phyloP scores from a whole-genome alignment of 768 basidiomycete species.

The Kondoa malvinella region DNA sequence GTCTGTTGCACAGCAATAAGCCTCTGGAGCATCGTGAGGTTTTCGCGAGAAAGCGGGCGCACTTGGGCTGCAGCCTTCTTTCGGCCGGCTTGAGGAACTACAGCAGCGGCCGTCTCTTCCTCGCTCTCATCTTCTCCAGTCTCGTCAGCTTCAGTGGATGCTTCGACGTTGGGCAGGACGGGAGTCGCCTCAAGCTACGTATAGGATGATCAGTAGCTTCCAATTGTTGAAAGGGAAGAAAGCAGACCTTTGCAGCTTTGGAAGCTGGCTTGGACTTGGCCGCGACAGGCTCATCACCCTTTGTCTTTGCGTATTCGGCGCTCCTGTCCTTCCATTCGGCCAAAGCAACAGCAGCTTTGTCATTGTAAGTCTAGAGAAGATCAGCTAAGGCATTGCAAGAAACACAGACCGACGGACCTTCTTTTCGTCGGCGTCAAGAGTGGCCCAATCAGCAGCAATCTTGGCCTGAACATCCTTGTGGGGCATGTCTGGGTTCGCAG shows the following conservation, averaged over 20 bases:
- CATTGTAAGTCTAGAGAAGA: conserved; percentile 18
- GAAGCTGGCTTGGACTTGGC: neutral
- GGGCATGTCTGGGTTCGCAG: conserved; percentile 44
- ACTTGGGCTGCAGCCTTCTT: neutral
- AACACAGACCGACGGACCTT: conserved; percentile 40
- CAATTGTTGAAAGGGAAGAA: neutral
- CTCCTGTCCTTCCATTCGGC: conserved; percentile 12
- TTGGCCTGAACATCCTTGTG: conserved; percentile 55
- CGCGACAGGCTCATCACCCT: conserved; percentile 6
- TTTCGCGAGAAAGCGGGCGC: conserved; percentile 2
- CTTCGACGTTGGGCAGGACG: neutral
- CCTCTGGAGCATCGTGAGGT: neutral
- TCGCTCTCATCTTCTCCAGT: neutral
- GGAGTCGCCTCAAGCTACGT: neutral
- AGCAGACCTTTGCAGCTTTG: neutral
- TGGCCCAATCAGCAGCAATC: conserved; percentile 59
- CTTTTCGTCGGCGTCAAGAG: conserved; percentile 51
- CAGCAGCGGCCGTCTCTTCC: neutral
- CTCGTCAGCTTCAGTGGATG: neutral
- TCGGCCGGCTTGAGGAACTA: neutral
- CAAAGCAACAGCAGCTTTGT: conserved; percentile 19
- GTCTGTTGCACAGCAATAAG: neutral
- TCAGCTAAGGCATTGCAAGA: neutral
- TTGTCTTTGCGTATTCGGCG: conserved; percentile 20
- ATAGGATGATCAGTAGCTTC: neutral